Conservation (phyloP, 2,329 filamentous ascomycete species). For the Karstenula rhodostoma region DNA sequence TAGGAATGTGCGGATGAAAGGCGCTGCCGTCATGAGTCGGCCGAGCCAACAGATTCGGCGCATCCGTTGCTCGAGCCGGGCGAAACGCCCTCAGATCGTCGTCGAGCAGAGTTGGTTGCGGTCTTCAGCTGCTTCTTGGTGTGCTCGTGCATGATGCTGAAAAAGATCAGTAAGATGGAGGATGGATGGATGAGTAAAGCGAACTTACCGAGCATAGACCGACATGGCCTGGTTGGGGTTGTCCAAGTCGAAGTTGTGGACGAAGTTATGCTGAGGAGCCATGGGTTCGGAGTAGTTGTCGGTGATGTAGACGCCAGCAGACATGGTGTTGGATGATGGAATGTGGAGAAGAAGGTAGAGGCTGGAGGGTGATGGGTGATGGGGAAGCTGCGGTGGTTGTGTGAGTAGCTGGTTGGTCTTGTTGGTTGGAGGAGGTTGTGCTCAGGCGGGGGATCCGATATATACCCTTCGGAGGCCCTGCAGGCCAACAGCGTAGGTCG, state of each 20-base stretch:
- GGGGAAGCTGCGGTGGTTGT: neutral
- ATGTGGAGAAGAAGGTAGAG: constrained; percentile 4
- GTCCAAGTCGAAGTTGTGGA: constrained; percentile 53
- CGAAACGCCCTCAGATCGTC: constrained; percentile 43
- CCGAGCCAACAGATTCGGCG: constrained; percentile 23
- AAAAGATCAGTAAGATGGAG: constrained; percentile 17
- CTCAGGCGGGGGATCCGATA: constrained; percentile 30
- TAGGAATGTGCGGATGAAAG: neutral
- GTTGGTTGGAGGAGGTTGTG: neutral
- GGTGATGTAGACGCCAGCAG: constrained; percentile 47
- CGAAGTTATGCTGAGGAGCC: constrained; percentile 54
- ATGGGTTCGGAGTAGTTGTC: constrained; percentile 52
- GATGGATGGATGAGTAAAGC: neutral
- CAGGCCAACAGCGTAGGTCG: constrained; percentile 24
- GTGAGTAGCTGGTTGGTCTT: neutral
- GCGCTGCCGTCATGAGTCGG: constrained; percentile 23
- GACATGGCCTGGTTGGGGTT: constrained; percentile 50
- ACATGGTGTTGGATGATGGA: constrained; percentile 19
- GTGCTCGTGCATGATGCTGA: constrained; percentile 60
- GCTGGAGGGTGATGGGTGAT: neutral
- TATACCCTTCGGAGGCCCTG: constrained; percentile 27
- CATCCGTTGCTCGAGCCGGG: constrained; percentile 19
- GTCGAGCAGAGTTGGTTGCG: constrained; percentile 55
- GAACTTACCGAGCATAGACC: constrained; percentile 54
- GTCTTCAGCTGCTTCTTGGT: constrained; percentile 58